These are phyloP conservation scores for Auriscalpium microsporum DNA, from an alignment of 768 basidiomycete genomes.

Conservation along the genomic window DNA sequence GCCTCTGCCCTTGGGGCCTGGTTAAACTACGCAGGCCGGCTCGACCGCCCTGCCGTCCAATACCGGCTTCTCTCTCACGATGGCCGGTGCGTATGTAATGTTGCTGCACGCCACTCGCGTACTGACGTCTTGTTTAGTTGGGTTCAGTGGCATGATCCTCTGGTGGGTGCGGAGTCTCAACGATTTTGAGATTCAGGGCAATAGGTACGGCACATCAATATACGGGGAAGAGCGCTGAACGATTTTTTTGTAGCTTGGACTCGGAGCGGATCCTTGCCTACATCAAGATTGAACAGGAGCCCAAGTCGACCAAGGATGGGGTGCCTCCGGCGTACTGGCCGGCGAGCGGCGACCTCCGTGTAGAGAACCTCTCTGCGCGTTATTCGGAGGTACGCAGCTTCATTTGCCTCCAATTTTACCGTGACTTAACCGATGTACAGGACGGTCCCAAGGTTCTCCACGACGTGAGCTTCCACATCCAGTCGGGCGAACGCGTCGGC, in stretches of 20 bases:
- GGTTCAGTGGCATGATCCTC: constrained; percentile 48
- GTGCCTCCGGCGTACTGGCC: constrained; percentile 60
- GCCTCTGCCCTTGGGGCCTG: constrained; percentile 41
- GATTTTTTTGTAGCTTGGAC: constrained; percentile 30
- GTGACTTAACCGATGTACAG: constrained; percentile 5
- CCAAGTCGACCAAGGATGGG: constrained; percentile 28
- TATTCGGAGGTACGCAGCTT: constrained; percentile 28
- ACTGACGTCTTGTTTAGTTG: constrained; percentile 24
- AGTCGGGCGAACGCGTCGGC: constrained; percentile 50
- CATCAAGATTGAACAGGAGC: constrained; percentile 47
- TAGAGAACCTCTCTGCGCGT: constrained; percentile 43
- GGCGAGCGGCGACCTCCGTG: constrained; percentile 40
- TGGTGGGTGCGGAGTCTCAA: constrained; percentile 38
- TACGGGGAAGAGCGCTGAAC: neutral
- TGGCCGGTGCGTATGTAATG: constrained; percentile 26
- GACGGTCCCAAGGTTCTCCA: constrained; percentile 51
- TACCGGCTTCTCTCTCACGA: constrained; percentile 32
- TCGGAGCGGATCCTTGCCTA: constrained; percentile 47
- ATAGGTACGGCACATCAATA: constrained; percentile 16
- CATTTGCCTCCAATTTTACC: neutral
- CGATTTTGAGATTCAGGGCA: constrained; percentile 32
- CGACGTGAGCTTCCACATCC: constrained; percentile 40
- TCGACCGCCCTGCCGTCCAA: constrained; percentile 26
- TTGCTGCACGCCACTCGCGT: neutral
- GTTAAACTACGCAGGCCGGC: constrained; percentile 36